phyloP scores from a whole-genome alignment of 2,329 filamentous ascomycete species.

The Penicillium sp. region DNA sequence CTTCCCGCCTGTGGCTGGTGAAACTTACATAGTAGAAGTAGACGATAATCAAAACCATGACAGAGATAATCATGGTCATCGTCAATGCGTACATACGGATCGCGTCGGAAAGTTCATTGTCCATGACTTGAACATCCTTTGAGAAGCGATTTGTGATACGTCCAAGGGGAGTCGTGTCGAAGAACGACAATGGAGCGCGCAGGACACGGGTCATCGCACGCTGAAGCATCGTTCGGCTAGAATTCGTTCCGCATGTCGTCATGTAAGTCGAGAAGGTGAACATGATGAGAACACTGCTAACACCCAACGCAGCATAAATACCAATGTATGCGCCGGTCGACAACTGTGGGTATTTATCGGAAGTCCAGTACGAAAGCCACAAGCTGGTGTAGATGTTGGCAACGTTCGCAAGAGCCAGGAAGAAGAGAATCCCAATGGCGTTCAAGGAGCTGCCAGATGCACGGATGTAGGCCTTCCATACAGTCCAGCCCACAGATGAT shows the following conservation, averaged over 20 bases:
- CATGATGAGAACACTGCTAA: constrained; percentile 69
- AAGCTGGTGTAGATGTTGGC: constrained; percentile 84
- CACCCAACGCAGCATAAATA: constrained; percentile 70
- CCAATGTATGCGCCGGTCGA: constrained; percentile 70
- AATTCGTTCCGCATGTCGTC: constrained; percentile 75
- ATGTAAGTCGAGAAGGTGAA: constrained; percentile 79
- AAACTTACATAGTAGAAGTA: constrained; percentile 74
- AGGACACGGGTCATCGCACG: constrained; percentile 75
- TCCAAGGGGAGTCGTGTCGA: constrained; percentile 93
- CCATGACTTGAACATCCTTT: constrained; percentile 94
- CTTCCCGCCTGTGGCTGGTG: neutral
- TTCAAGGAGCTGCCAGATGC: constrained; percentile 72
- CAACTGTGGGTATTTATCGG: constrained; percentile 66
- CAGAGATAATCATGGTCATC: constrained; percentile 74
- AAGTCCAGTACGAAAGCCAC: constrained; percentile 95
- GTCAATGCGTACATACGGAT: constrained; percentile 93
- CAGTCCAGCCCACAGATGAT: constrained; percentile 74
- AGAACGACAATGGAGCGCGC: constrained; percentile 78
- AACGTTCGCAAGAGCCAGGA: constrained; percentile 73
- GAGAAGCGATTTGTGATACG: constrained; percentile 96
- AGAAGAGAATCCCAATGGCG: constrained; percentile 58
- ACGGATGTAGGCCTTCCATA: constrained; percentile 75
- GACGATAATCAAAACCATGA: constrained; percentile 89
- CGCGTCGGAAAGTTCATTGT: constrained; percentile 84
- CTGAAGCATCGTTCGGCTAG: constrained; percentile 79